Evolutionary conservation across 768 basidiomycete species (phyloP), one percentile per base, ranked within the genome.

Genomic region (Leucosporidium yakuticum): DNA sequence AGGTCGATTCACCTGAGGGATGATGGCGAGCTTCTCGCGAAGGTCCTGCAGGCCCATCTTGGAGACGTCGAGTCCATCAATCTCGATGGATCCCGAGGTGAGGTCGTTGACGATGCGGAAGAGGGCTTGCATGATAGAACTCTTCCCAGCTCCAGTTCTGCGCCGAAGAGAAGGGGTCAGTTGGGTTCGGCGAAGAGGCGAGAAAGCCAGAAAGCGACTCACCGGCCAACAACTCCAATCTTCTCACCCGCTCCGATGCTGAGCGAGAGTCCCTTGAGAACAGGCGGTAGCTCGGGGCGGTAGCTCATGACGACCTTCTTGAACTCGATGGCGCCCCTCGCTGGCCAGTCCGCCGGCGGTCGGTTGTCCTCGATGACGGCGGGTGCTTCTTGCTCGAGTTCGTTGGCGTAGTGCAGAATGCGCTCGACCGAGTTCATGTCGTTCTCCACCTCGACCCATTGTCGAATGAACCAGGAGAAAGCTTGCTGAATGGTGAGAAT

Each of bases 201-300:
- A 17, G 49, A 8, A 51, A 3, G 17, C 7, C 36, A 54, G 19
- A 23, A 21, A 9, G 6, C 39, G 11, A 27, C 59, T 25, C 44
- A 60, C 59, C 85, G 74, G 60, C 91, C 91, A 57, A 95, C 89
- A 62, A 95, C 89, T 34, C 93, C 93, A 70, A 98, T 86, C 80
- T 95, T 94, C 80, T 97, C 93, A 7, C 89, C 88, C 0, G 85
- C 84, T 0, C 79, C 77, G 32, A 96, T 81, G 34, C 80, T 80
- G 83, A 97, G 84, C 19, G 83, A 84, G 57, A 97, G 77, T 4
- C 88, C 88, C 78, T 88, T 90, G n/a, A 97, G 81, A 11, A 96
- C 92, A 4, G 86, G 80, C 1, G 93, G 90, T n/a, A 97, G 83
- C 65, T 87, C 93, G 0, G 90, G 88, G 32, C 95, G 84, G 77